Base-by-base conservation (phyloP, 495 filamentous ascomycete genomes). In the Aspergillus nanangensis region DNA sequence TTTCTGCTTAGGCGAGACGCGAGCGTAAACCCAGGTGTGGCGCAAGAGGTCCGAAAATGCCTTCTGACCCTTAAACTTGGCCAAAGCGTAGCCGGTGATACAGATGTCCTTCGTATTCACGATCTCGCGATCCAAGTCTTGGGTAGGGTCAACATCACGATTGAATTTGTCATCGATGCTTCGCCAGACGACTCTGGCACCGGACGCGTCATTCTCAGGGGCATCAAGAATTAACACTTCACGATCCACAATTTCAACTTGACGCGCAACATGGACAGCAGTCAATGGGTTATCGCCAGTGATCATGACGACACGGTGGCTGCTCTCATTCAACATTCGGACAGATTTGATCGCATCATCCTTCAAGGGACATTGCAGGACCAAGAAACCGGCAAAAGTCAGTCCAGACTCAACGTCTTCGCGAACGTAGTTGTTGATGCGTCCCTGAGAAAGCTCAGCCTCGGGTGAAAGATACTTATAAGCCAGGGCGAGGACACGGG, bases 231-330 rank as follows among this genome's bases (percentile, higher is more conserved):
- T 95, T 20, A 96, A 74, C 31, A 94, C 88, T 19, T 97, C 93
- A 9, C 93, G 84, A 55, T 99, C 93, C 17, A 99, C 88, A 60
- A 99, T 99, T 57, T 99, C 93, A 29, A 99, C 93, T 61, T 97
- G 82, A 34, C 84, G 83, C 10, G 93, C 93, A 47, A 99, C 93
- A 61, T 99, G 92, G 19, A 93, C 87, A 52, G 93, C 93, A 18
- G 93, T 99, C 32, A 99, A 77, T 17, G 93, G 91, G 60, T 99
- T 99, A 66, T 99, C 93, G 56, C 93, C 93, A 38, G 93, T 99
- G 45, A 99, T 99, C 93, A 99, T 99, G 54, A 97, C 87, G 45
- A 94, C 88, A 52, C 93, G 89, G 70, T 99, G 93, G 67, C 89
- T 95, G 66, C 92, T 96, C 70, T 97, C 94, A 60, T 96, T 99